phyloP scores from a whole-genome alignment of 768 basidiomycete species.

The Serpula lacrymans region DNA sequence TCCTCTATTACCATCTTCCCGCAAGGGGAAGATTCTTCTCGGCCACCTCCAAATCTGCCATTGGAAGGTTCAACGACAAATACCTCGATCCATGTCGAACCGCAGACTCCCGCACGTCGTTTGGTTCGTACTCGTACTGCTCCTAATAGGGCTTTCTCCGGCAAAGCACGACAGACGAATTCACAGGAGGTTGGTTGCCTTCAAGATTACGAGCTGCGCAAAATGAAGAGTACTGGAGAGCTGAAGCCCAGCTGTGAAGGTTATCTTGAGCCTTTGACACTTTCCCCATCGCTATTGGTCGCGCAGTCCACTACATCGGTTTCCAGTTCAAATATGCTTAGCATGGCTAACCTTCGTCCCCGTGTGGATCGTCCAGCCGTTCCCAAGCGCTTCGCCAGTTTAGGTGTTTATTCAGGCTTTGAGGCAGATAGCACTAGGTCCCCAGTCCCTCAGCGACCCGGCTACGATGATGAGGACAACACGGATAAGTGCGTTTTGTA shows the following conservation, averaged over 20 bases:
- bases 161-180: constrained; percentile 35
- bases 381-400: constrained; percentile 63
- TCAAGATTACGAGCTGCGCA: constrained; percentile 62
- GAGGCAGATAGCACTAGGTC: constrained; percentile 32
- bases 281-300: constrained; percentile 24
- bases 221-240: constrained; percentile 88
- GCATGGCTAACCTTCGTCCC: constrained; percentile 25
- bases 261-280: constrained; percentile 16
- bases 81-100: constrained; percentile 33
- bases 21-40: constrained; percentile 78
- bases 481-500: too few species aligned
- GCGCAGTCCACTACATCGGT: constrained; percentile 47
- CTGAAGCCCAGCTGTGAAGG: constrained; percentile 42
- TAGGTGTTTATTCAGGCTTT: constrained; percentile 49
- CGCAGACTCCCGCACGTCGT: constrained; percentile 32
- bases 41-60: constrained; percentile 53
- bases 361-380: constrained; percentile 33
- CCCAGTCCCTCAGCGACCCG: constrained; percentile 8
- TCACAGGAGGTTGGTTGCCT: constrained; percentile 35
- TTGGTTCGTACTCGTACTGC: constrained; percentile 72
- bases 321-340: constrained; percentile 66
- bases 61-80: constrained; percentile 52
- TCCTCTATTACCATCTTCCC: constrained; percentile 24
- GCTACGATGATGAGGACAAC: too few species aligned
- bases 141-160: constrained; percentile 57